Base-by-base conservation (phyloP, 1,284 basidiomycete species). In the Leccinum fallax region DNA sequence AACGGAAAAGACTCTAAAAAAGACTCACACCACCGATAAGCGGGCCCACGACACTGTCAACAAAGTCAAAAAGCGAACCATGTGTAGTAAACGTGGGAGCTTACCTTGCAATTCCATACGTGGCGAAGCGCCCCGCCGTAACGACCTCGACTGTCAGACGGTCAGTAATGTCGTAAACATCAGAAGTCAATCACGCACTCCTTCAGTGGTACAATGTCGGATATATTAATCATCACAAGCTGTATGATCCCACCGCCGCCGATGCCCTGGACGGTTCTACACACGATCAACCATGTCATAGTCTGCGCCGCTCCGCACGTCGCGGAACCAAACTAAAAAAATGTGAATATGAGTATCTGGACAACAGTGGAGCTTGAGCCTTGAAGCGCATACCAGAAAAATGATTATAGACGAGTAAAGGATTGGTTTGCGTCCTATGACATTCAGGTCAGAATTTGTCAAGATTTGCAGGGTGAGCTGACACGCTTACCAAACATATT, bases 301-400 rank as follows among this genome's bases (percentile, higher is more conserved):
- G 67, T 87, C 71, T 95, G 88, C 0, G 93, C 92, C 2, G 91
- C 89, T 13, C 92, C 93, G 67, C 91, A 94, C 61, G 95, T 74
- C 0, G 90, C 92, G 2, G 90, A 93, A 6, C 92, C 93, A 63
- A 93, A 73, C 83, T 90, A 61, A 26, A 62, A 62, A 51, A 36
- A 36, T 30, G 58, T 51, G 2, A 1, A 24, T 16, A 34, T 61
- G 7, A 63, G 53, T 58, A 38, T 28, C 36, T n/a, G 30, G 5
- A 53, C 16, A 43, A 26, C 5, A 59, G 51, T 30, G 38, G 52
- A 21, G 48, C 21, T 5, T 7, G 49, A 26, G 26, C 26, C 26
- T 26, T 26, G 26, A 26, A 28, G 38, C 2, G 54, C 78, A 51
- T 40, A 90, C 87, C 72, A 95, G 76, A 75, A 95, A 95, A 9